Conservation (phyloP, 371 early-diverging fungal species). For the Neoconidiobolus thromboides region DNA sequence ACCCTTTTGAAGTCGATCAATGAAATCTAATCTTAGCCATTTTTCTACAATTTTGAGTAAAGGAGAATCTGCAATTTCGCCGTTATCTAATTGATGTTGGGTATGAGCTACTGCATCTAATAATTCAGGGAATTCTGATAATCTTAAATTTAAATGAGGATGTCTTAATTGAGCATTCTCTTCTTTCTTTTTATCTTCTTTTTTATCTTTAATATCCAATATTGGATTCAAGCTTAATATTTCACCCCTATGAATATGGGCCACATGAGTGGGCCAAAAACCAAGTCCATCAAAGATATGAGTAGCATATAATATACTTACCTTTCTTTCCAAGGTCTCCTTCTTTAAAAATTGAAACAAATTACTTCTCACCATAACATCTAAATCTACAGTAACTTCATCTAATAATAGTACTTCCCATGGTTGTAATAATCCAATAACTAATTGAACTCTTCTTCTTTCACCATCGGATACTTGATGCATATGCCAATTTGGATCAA, state of each 20-base stretch:
- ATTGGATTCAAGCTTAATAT: constrained; percentile 10
- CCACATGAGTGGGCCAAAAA: constrained; percentile 52
- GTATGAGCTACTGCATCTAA: constrained; percentile 18
- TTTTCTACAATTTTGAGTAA: constrained; percentile 34
- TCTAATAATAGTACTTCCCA: constrained; percentile 53
- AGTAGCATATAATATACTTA: constrained; percentile 51
- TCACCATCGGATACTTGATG: constrained; percentile 53
- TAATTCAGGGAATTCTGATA: constrained; percentile 21
- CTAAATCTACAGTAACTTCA: constrained; percentile 70
- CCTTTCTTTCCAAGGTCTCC: constrained; percentile 40
- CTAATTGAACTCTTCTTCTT: constrained; percentile 46
- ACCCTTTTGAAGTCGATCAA: neutral
- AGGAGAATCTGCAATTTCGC: constrained; percentile 31
- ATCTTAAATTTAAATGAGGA: neutral
- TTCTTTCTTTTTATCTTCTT: neutral
- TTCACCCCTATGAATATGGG: constrained; percentile 42
- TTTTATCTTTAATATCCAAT: constrained; percentile 9
- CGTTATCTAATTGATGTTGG: constrained; percentile 10
- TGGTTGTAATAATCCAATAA: constrained; percentile 51
- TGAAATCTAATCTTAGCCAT: constrained; percentile 30
- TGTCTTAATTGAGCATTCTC: too few relatives aligned
- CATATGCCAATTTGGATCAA: constrained; percentile 52
- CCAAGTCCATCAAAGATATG: constrained; percentile 45
- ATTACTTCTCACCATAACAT: constrained; percentile 50
- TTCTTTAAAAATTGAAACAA: constrained; percentile 34